Percentiles rank a stretch among this genome's conserved stretches.
Evolutionary conservation across 331 rosid genomes (phyloP).

Genomic region (Dryas integrifolia): DNA sequence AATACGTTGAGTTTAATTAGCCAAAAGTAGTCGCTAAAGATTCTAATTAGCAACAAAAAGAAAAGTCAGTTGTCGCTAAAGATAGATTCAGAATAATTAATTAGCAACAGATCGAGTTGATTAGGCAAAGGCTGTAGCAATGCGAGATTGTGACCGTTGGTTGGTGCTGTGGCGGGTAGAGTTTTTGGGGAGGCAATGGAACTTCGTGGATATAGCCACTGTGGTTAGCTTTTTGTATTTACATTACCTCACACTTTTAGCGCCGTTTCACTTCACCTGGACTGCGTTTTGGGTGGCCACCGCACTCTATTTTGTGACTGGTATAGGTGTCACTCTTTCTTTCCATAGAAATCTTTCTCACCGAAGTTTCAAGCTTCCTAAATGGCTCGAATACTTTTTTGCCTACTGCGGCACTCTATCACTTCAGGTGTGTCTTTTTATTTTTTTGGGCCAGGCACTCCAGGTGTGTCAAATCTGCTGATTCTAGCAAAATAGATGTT

Average conservation of each 20-base stretch:
- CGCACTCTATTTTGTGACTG: constrained; percentile 14
- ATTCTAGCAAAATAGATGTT: too few species aligned
- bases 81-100: too few species aligned
- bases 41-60: too few species aligned
- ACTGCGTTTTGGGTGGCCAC: constrained; percentile 10
- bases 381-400: constrained; percentile 23
- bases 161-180: not conserved
- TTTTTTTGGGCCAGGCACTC: too few species aligned
- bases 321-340: constrained; percentile 20
- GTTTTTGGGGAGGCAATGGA: constrained; percentile 1
- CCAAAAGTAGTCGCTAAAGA: too few species aligned
- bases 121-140: not conserved
- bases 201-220: not conserved
- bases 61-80: too few species aligned
- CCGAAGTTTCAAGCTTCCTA: constrained; percentile 24
- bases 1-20: too few species aligned
- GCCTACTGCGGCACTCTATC: constrained; percentile 16
- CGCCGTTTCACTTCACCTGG: constrained; percentile 22
- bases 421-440: constrained; percentile 2
- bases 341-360: constrained; percentile 25
- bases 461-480: too few species aligned
- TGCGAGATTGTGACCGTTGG: not conserved
- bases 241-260: constrained; percentile 9
- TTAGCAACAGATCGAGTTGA: too few species aligned
- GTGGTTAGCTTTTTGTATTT: not conserved